Base-by-base conservation (phyloP, 352 stramenopile genomes). In the Pythium guiyangense region DNA sequence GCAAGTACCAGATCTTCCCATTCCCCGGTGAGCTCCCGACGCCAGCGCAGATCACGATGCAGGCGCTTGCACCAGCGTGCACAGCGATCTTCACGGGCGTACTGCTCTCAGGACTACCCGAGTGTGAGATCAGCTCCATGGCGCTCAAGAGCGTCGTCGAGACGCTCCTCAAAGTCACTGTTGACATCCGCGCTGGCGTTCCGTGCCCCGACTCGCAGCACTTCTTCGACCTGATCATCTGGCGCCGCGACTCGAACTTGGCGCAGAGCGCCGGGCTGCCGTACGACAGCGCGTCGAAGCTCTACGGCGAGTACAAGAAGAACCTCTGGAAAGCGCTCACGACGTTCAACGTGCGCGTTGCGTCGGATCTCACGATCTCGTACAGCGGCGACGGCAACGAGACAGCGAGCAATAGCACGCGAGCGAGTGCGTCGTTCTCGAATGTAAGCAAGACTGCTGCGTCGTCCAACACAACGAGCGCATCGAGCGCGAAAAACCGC, bases 1-100 rank as follows among this genome's bases (percentile, higher is more conserved):
- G 64, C 29, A 63, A 71, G 58, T 88, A 84, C 69, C 74, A 84
- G 63, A 75, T 88, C 46, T 88, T 86, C 54, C 74, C 77, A 4
- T 78, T 67, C 57, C 62, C 77, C 11, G 66, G 71, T 4, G 71
- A 63, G 15, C 71, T 76, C 25, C 72, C 77, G n/a, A 81, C 70
- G 25, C 51, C 73, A 2, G 54, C 49, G 29, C 65, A 88, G 57
- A 70, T 82, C 22, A 39, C 66, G 17, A 51, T 50, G 15, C 73
- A 79, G 44, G 66, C 63, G 8, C 61, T 55, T 14, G 83, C 71
- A 11, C 65, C 60, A 6, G 65, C 72, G 18, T 86, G 74, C 49
- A 63, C 73, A 6, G 63, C 68, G 12, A 64, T 84, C 11, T 81
- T 85, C 57, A 84, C 75, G 0, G 78, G 65, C 26, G 74, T 79